phyloP scores from a whole-genome alignment of 495 filamentous ascomycete genomes.

The Penicillium ochrochloron region DNA sequence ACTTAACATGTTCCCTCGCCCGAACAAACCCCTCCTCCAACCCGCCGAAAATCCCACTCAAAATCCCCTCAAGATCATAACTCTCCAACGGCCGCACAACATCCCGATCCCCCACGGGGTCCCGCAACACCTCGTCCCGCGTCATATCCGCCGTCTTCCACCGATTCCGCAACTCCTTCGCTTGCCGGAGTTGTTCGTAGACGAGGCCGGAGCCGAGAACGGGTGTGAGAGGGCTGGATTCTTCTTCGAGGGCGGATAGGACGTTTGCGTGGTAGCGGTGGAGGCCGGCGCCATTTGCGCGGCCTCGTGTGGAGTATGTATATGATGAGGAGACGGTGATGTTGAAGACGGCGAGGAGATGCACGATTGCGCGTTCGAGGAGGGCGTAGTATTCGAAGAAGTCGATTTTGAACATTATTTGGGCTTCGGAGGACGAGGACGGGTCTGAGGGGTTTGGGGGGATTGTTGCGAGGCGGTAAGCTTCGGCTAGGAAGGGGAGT shows the following conservation, averaged over 20 bases:
- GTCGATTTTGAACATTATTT: constrained; percentile 72
- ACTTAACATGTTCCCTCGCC: constrained; percentile 35
- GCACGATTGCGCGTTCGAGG: constrained; percentile 66
- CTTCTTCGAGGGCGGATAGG: constrained; percentile 55
- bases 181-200: constrained; percentile 52
- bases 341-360: constrained; percentile 61
- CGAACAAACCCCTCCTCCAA: constrained; percentile 41
- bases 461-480: constrained; percentile 52
- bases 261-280: constrained; percentile 71
- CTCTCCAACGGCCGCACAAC: constrained; percentile 45
- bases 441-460: neutral
- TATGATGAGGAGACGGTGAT: constrained; percentile 41
- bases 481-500: constrained; percentile 57
- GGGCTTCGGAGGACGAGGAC: constrained; percentile 43
- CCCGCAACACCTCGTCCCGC: constrained; percentile 38
- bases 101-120: constrained; percentile 19
- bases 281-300: neutral
- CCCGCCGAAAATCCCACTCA: constrained; percentile 46
- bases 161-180: constrained; percentile 68
- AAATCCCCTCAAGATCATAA: constrained; percentile 61
- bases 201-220: constrained; percentile 56
- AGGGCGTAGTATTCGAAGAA: constrained; percentile 73
- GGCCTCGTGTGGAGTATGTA: neutral
- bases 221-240: constrained; percentile 52
- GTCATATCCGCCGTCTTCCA: constrained; percentile 65